Percentiles rank a stretch among this genome's conserved stretches.
These are phyloP conservation scores for Avicennia marina DNA, from an alignment of 257 asterid species.

Conservation along the genomic window DNA sequence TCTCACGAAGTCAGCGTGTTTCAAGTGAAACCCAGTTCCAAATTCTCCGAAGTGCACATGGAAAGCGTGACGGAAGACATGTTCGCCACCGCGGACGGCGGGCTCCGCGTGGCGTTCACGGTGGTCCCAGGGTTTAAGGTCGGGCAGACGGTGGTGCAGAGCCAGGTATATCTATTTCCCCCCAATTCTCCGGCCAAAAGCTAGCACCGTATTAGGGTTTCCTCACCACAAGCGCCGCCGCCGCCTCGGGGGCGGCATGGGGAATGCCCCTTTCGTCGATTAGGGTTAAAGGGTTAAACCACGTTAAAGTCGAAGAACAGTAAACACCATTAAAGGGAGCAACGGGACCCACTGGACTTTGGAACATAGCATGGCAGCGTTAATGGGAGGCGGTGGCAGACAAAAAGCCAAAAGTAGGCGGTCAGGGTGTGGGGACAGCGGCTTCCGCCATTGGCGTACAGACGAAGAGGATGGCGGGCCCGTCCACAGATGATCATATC, in stretches of 20 bases:
- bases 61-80: slow-evolving; percentile 67
- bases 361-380: slow-evolving; percentile 17
- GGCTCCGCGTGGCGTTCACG: slow-evolving; percentile 63
- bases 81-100: slow-evolving; percentile 46
- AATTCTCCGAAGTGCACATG: slow-evolving; percentile 83
- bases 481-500: no score
- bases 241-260: slow-evolving; percentile 12
- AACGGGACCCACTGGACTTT: slow-evolving; percentile 43
- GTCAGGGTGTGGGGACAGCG: slow-evolving; percentile 45
- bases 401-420: slow-evolving; percentile 23
- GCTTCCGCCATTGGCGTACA: slow-evolving; percentile 24
- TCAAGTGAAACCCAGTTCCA: slow-evolving; percentile 45
- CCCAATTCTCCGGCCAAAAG: slow-evolving; percentile 26
- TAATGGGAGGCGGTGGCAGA: slow-evolving; percentile 20
- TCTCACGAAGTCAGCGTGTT: slow-evolving; percentile 48
- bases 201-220: neutral
- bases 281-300: slow-evolving; percentile 2
- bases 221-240: slow-evolving; percentile 16
- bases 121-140: slow-evolving; percentile 92
- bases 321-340: slow-evolving; percentile 16
- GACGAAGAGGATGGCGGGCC: slow-evolving; percentile 16
- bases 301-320: slow-evolving; percentile 6
- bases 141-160: slow-evolving; percentile 74
- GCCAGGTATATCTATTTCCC: slow-evolving; percentile 76
- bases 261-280: neutral